phyloP scores from a whole-genome alignment of 2,329 filamentous ascomycete species.

The Ophiostoma quercus region DNA sequence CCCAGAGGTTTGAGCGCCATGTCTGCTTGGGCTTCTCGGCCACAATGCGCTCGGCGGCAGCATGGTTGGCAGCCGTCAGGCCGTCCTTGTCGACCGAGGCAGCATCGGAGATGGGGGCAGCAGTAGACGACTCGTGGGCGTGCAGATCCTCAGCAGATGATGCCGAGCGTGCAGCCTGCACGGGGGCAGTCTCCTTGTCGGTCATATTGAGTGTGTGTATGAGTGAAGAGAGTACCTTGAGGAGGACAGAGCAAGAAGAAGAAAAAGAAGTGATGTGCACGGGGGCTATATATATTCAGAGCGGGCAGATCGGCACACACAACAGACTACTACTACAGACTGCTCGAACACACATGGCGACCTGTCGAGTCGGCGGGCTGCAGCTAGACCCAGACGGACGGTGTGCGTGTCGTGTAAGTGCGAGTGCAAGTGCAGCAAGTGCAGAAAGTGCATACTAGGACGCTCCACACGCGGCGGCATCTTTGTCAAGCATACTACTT shows the following conservation, averaged over 20 bases:
- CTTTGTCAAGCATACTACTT: neutral
- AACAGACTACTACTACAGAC: neutral
- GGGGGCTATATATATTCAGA: slow-evolving; percentile 1
- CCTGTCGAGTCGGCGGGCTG: neutral
- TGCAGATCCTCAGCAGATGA: neutral
- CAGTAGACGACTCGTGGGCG: neutral
- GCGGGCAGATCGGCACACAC: neutral
- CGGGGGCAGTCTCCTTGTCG: neutral
- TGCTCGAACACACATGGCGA: neutral
- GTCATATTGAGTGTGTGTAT: neutral
- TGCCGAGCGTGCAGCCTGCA: neutral
- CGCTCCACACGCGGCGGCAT: slow-evolving; percentile 6
- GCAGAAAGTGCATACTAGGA: neutral
- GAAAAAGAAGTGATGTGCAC: neutral
- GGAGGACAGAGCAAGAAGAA: neutral
- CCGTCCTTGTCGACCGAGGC: slow-evolving; percentile 19
- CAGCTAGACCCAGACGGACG: neutral
- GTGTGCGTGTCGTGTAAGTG: slow-evolving; percentile 6
- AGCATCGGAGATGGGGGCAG: neutral
- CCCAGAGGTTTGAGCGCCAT: slow-evolving; percentile 48
- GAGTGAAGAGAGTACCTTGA: neutral
- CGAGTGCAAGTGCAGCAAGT: neutral
- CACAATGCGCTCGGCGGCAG: slow-evolving; percentile 20
- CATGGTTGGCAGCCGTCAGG: slow-evolving; percentile 19
- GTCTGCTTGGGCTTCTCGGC: slow-evolving; percentile 29